Percentiles rank a stretch among this genome's conserved stretches.
Evolutionary conservation across 2,329 filamentous ascomycete genomes (phyloP).

Genomic region (Knufia petricola): DNA sequence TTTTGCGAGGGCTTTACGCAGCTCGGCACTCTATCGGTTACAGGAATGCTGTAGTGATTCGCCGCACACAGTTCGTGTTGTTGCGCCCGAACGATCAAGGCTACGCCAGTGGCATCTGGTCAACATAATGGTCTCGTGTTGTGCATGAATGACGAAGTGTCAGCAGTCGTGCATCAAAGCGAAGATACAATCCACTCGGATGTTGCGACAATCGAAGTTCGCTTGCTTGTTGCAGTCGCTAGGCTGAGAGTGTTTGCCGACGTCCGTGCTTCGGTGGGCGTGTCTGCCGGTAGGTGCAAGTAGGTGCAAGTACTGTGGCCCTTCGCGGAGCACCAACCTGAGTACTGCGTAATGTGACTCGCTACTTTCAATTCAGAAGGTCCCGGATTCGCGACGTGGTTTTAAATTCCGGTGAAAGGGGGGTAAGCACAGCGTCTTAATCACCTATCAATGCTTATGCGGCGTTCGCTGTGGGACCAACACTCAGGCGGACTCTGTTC

Average conservation of each 20-base stretch:
- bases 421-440: no score
- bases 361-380: neutral
- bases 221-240: neutral
- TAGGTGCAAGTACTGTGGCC: neutral
- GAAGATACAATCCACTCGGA: neutral
- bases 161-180: neutral
- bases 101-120: neutral
- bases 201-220: neutral
- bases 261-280: neutral
- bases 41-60: neutral
- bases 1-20: neutral
- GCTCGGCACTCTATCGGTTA: neutral
- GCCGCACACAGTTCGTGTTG: neutral
- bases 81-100: constrained; percentile 8
- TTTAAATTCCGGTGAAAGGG: no score
- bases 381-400: no score
- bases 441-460: neutral
- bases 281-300: neutral
- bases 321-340: neutral
- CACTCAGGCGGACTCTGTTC: neutral
- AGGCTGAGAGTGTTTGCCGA: neutral
- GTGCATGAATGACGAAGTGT: neutral
- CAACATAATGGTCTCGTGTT: neutral
- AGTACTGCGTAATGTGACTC: neutral
- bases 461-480: neutral